These are phyloP conservation scores for Codiaeum variegatum DNA, from an alignment of 441 rosid genomes.

Conservation along the genomic window DNA sequence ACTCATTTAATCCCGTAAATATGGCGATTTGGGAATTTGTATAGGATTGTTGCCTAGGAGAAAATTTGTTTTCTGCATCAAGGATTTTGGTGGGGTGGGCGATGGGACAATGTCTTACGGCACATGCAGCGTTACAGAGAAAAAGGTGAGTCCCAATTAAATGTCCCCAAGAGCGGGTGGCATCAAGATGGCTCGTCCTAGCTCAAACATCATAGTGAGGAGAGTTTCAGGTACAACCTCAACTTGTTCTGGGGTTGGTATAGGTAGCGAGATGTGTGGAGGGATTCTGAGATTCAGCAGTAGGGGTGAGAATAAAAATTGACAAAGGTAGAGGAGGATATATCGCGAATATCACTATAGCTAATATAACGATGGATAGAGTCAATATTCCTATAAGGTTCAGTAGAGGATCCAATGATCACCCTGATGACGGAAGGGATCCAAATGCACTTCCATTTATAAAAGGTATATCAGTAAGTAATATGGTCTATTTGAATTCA, in stretches of 20 bases:
- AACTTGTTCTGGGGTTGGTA: slow-evolving; percentile 88
- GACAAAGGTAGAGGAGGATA: slow-evolving; percentile 91
- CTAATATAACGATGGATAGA: slow-evolving; percentile 56
- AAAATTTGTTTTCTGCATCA: slow-evolving; percentile 55
- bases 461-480: slow-evolving; percentile 55
- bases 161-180: slow-evolving; percentile 80
- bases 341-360: slow-evolving; percentile 56
- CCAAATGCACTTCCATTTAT: slow-evolving; percentile 65
- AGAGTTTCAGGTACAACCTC: slow-evolving; percentile 87
- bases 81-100: slow-evolving; percentile 84
- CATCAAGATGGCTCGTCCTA: slow-evolving; percentile 69
- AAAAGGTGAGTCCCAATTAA: slow-evolving; percentile 64
- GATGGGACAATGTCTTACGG: slow-evolving; percentile 58
- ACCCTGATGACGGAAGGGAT: slow-evolving; percentile 81
- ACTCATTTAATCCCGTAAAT: too few relatives aligned
- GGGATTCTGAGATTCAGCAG: slow-evolving; percentile 89
- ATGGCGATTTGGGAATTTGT: slow-evolving; percentile 35
- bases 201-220: slow-evolving; percentile 67
- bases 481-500: slow-evolving; percentile 59
- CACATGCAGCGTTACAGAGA: slow-evolving; percentile 45
- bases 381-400: slow-evolving; percentile 81
- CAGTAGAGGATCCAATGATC: slow-evolving; percentile 82
- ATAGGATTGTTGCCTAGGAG: slow-evolving; percentile 42
- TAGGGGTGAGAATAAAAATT: slow-evolving; percentile 83
- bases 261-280: slow-evolving; percentile 98